Evolutionary conservation across 176 grass and related monocot species (phyloP), one percentile per base, ranked within the genome.

Genomic region (Eleusine coracana): DNA sequence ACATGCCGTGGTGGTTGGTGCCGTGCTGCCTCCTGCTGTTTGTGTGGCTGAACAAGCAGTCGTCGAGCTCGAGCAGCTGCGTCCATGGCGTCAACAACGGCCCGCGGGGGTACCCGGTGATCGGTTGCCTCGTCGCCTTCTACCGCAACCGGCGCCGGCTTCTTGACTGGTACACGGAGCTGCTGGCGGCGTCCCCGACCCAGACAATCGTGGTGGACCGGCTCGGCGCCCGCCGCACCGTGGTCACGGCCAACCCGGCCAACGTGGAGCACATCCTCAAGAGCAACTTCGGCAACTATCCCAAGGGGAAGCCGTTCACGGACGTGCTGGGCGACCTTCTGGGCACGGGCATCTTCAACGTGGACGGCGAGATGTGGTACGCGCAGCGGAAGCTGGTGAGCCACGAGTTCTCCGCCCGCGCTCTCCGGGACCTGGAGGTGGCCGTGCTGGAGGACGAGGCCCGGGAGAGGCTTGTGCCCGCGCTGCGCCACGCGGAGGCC

Each of bases 261-360:
- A 98, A 95, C 85, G 90, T 98, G 6, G 96, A 98, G 88, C 82
- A 98, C 84, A 90, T 98, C 51, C 84, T 95, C 39, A 86, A 68
- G 71, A 21, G 54, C 15, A 98, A 93, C 82, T 98, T 98, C 82
- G 73, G 21, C 27, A 98, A 98, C 78, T 98, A 93, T 71, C 96
- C 96, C 16, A 98, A 98, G 73, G 96, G 96, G 9, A 85, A 83
- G 66, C 88, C 90, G 0, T 98, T 98, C 86, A 98, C 96, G 21
- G 92, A 91, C 56, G 86, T 98, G 38, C 96, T 98, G 64, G 96
- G 96, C 63, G 92, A 98, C 81, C 86, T 98, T 1, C 92, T 98
- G 9, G 96, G 96, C 9, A 76, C 46, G 8, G 96, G 96, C 27
- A 98, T 98, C 91, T 98, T 98, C 89, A 98, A 95, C 87, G 82